Evolutionary conservation across 2,329 filamentous ascomycete species (phyloP).

Genomic region (Penicillium sp.): DNA sequence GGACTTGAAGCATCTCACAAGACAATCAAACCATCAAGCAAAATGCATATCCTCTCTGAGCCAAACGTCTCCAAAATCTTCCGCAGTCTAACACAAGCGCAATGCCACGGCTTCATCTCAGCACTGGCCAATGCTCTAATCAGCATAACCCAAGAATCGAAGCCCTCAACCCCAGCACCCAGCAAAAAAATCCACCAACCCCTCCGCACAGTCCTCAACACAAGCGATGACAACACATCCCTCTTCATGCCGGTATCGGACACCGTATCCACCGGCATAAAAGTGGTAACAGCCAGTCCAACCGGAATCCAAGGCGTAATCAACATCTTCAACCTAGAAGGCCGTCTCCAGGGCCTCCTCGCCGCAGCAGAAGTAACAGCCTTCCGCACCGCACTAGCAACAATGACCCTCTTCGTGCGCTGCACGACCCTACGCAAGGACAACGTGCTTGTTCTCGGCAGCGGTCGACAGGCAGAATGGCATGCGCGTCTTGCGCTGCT

Average conservation of each 20-base stretch:
- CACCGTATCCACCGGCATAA: conserved; percentile 63
- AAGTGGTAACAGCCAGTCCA: conserved; percentile 61
- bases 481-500: conserved; percentile 52
- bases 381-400: conserved; percentile 74
- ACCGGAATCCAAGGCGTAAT: conserved; percentile 61
- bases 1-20: neutral
- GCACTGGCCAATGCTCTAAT: conserved; percentile 34
- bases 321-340: conserved; percentile 63
- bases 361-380: conserved; percentile 73
- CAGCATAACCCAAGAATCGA: conserved; percentile 27
- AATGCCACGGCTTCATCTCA: conserved; percentile 37
- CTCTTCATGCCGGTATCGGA: conserved; percentile 73
- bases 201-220: conserved; percentile 40
- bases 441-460: conserved; percentile 48
- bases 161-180: conserved; percentile 22
- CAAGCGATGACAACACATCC: conserved; percentile 51
- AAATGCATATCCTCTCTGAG: conserved; percentile 36
- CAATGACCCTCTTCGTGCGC: conserved; percentile 61
- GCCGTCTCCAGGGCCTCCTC: conserved; percentile 64
- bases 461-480: conserved; percentile 51
- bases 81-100: conserved; percentile 25
- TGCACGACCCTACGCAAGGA: conserved; percentile 25
- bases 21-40: conserved; percentile 1
- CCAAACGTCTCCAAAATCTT: conserved; percentile 34
- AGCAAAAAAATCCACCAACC: conserved; percentile 42